A percentile compares a stretch with the other conserved stretches of the same genome.
These are phyloP conservation scores for Linum trigynum DNA, from an alignment of 345 rosid species.

Conservation along the genomic window DNA sequence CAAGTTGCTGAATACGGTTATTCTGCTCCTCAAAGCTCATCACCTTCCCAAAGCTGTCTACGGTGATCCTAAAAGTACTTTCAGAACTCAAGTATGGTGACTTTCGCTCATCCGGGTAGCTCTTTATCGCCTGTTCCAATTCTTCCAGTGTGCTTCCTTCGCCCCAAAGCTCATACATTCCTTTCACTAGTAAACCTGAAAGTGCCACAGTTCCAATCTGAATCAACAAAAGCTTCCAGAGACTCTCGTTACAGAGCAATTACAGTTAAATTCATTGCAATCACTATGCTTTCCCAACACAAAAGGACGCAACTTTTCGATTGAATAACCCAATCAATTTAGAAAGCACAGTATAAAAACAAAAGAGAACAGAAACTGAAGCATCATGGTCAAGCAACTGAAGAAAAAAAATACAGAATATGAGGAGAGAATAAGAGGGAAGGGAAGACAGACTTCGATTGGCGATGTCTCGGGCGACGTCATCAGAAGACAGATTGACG, in stretches of 20 bases:
- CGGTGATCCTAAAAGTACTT: constrained; percentile 58
- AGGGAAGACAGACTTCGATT: constrained; percentile 39
- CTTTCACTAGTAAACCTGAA: constrained; percentile 80
- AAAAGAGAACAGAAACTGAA: no score
- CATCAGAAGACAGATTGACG: constrained; percentile 65
- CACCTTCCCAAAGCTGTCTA: constrained; percentile 79
- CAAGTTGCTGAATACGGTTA: constrained; percentile 47
- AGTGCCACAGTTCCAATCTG: not conserved
- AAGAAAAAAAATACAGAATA: no score
- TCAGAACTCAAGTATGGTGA: constrained; percentile 51
- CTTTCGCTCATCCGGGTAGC: constrained; percentile 65
- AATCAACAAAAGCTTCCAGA: no score
- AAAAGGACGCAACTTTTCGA: no score
- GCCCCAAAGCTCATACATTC: constrained; percentile 97
- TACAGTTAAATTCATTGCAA: no score
- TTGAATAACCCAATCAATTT: no score
- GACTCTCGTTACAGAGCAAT: no score
- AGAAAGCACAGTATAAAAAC: not conserved
- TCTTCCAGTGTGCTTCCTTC: constrained; percentile 73
- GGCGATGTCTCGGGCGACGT: constrained; percentile 58
- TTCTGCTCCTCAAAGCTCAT: constrained; percentile 68
- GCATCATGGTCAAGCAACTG: no score
- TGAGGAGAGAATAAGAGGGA: not conserved
- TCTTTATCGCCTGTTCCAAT: constrained; percentile 47
- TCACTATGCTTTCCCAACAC: no score